phyloP scores from a whole-genome alignment of 2,329 filamentous ascomycete species.

The Annulohypoxylon truncatum region DNA sequence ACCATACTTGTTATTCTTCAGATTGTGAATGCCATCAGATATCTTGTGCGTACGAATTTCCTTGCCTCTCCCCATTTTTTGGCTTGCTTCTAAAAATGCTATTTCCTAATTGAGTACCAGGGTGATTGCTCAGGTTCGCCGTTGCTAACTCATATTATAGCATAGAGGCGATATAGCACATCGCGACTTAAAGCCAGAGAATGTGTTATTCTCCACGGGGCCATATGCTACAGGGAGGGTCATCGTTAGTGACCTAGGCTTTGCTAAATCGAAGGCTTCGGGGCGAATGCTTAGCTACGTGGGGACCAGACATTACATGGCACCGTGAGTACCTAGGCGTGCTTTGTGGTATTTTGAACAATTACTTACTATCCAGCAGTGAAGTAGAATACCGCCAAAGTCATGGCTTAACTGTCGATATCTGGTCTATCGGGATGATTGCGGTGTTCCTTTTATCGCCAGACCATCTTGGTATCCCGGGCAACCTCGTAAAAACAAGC shows the following conservation, averaged over 20 bases:
- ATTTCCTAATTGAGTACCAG: too few relatives aligned
- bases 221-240: slow-evolving; percentile 58
- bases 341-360: neutral
- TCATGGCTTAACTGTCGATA: slow-evolving; percentile 58
- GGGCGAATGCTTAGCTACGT: slow-evolving; percentile 58
- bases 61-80: neutral
- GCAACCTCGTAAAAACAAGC: slow-evolving; percentile 41
- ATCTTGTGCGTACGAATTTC: slow-evolving; percentile 50
- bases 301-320: slow-evolving; percentile 61
- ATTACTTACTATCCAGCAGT: slow-evolving; percentile 46
- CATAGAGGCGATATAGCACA: slow-evolving; percentile 63
- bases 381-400: slow-evolving; percentile 51
- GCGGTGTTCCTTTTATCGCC: slow-evolving; percentile 49
- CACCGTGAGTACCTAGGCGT: slow-evolving; percentile 65
- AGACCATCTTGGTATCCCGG: slow-evolving; percentile 17
- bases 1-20: slow-evolving; percentile 61
- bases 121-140: neutral
- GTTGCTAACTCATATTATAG: slow-evolving; percentile 1
- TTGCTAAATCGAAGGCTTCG: slow-evolving; percentile 56
- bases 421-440: slow-evolving; percentile 65
- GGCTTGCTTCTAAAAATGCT: neutral
- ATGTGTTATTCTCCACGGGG: slow-evolving; percentile 62
- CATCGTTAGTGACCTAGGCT: slow-evolving; percentile 65
- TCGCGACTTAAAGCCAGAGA: slow-evolving; percentile 64
- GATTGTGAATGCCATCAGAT: slow-evolving; percentile 58